These are phyloP conservation scores for Betula pendula DNA, from an alignment of 306 rosid genomes.

Conservation along the genomic window DNA sequence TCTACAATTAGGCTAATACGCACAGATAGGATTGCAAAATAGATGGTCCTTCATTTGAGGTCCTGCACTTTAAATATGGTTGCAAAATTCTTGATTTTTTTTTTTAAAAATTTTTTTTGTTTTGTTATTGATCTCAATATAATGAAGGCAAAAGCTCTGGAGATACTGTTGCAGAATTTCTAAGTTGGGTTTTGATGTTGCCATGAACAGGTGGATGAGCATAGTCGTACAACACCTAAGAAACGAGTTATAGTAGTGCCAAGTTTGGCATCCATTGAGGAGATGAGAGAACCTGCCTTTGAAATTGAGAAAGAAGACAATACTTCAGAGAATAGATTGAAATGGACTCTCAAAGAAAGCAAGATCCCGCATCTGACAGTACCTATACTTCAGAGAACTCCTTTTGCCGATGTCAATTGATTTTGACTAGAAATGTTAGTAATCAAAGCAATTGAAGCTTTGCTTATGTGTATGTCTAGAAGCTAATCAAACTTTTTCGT, in stretches of 20 bases:
- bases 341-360: conserved; percentile 43
- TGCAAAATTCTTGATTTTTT: neutral
- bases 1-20: no score
- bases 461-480: neutral
- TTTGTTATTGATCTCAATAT: neutral
- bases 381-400: conserved; percentile 49
- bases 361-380: conserved; percentile 43
- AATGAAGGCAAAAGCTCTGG: neutral
- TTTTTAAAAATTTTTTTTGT: no score
- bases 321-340: conserved; percentile 28
- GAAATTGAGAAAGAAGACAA: conserved; percentile 38
- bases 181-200: neutral
- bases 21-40: no score
- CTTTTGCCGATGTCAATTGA: conserved; percentile 71
- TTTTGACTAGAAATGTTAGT: neutral
- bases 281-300: conserved; percentile 57
- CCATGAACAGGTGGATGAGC: conserved; percentile 59
- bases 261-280: conserved; percentile 58
- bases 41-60: neutral
- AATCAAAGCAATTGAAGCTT: neutral
- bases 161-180: neutral
- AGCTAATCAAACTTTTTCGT: neutral
- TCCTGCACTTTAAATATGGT: neutral
- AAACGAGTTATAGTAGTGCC: conserved; percentile 56
- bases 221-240: conserved; percentile 34